Base-by-base conservation (phyloP, 2,329 filamentous ascomycete genomes). In the Clarireedia paspali region DNA sequence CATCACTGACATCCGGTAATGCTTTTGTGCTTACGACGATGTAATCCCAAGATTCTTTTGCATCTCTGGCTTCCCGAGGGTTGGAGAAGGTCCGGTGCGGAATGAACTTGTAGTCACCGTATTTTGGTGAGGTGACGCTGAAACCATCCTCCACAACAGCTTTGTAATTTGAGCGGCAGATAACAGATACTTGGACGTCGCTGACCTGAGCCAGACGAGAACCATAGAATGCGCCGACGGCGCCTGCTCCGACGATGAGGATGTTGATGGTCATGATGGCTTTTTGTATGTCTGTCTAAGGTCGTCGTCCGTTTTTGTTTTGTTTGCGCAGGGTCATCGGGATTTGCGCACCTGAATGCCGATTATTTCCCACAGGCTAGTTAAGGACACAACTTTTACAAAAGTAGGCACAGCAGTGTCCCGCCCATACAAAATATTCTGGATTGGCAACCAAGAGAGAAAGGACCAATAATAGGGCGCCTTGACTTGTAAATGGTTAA, bases 81-180 rank as follows among this genome's bases (percentile, higher is more conserved):
- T 77, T 83, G 20, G 82, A 76, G 66, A 83, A 88, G n/a, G 81
- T 82, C 48, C 78, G 75, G 53, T 83, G 70, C 3, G 87, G 80
- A 39, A 60, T 72, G 73, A 87, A 89, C 23, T 70, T 77, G 70
- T 87, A 88, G 68, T 84, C 74, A 45, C 85, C 85, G 67, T 87
- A 89, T 51, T 80, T 77, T 50, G 78, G 82, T 4, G 85, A 89
- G 50, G 80, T 76, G 38, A 91, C 72, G 30, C 74, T 71, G 66
- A 90, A 85, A 47, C 87, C 87, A 24, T 77, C 72, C 9, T 73
- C 70, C 53, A 77, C 75, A 47, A 90, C 83, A 36, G 79, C 80
- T 24, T 74, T 70, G 74, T 87, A 89, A 73, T 90, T 90, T 42
- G 86, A 89, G 49, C 87, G 81, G 60, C 86, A 88, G 53, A 88